Conservation (phyloP, 176 grass and related monocot species). For the Oryza rufipogon region DNA sequence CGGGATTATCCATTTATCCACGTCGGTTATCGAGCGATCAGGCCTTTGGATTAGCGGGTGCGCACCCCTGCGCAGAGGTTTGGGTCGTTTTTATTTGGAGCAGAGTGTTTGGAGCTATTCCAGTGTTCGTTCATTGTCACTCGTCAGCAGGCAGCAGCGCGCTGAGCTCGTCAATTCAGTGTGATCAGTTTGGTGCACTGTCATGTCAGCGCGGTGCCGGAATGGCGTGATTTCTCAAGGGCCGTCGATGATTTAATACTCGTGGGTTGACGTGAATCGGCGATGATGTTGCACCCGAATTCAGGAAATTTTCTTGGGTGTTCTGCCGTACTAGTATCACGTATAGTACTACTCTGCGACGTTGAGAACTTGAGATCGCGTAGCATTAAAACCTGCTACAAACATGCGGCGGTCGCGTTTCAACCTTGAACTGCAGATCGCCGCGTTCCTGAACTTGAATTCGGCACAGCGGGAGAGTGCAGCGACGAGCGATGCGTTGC, state of each 20-base stretch:
- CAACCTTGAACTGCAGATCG: neutral
- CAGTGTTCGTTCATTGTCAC: neutral
- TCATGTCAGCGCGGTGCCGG: neutral
- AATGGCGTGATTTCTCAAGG: neutral
- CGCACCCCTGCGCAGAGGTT: neutral
- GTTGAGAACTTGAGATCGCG: neutral
- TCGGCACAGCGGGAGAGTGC: neutral
- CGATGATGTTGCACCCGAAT: neutral
- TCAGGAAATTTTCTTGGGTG: neutral
- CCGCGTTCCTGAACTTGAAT: slow-evolving; percentile 2
- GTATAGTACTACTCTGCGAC: neutral
- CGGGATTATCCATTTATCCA: slow-evolving; percentile 24
- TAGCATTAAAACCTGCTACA: slow-evolving; percentile 15
- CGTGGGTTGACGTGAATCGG: neutral
- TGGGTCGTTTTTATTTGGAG: neutral
- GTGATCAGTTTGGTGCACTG: neutral
- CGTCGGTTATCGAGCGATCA: slow-evolving; percentile 37
- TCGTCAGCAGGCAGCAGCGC: neutral
- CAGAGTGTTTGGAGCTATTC: neutral
- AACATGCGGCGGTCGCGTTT: neutral
- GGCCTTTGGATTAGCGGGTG: slow-evolving; percentile 13
- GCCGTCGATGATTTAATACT: neutral
- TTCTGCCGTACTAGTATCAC: neutral
- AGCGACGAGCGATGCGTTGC: neutral
- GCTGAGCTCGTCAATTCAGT: slow-evolving; percentile 3